These are phyloP conservation scores for Phialocephala sp. DNA, from an alignment of 2,329 filamentous ascomycete species.

Conservation along the genomic window DNA sequence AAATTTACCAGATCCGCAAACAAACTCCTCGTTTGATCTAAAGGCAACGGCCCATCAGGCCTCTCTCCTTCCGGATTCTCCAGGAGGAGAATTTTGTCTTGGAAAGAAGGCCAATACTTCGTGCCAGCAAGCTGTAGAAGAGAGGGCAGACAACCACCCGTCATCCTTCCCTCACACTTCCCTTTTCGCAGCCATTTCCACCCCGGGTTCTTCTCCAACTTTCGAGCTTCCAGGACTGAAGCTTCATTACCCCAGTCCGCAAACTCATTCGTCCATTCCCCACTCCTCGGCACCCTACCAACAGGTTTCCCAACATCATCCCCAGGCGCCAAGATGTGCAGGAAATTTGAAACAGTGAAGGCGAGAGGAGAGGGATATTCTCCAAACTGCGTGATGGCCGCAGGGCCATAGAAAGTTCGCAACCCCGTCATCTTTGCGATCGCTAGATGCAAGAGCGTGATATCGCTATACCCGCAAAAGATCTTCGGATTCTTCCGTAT, in stretches of 20 bases:
- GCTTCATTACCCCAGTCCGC: not conserved
- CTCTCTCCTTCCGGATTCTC: constrained; percentile 19
- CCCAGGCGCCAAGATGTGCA: constrained; percentile 21
- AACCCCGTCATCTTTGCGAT: constrained; percentile 33
- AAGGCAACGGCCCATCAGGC: constrained; percentile 11
- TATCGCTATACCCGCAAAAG: constrained; percentile 43
- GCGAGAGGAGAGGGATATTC: constrained; percentile 32
- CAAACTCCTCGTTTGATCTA: constrained; percentile 12
- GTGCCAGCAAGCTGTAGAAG: not conserved
- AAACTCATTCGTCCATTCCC: not conserved
- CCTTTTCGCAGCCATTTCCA: not conserved
- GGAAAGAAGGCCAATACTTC: constrained; percentile 14
- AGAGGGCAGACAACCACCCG: not conserved
- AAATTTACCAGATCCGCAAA: constrained; percentile 27
- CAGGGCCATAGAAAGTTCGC: constrained; percentile 42
- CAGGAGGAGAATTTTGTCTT: constrained; percentile 18
- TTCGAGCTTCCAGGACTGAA: not conserved
- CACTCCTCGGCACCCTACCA: constrained; percentile 14
- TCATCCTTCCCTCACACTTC: not conserved
- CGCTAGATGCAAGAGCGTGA: constrained; percentile 40
- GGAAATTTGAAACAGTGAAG: constrained; percentile 35
- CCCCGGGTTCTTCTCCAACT: not conserved
- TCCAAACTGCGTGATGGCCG: constrained; percentile 36
- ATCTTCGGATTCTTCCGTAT: constrained; percentile 42
- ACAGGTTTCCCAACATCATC: not conserved